These are phyloP conservation scores for Durio zibethinus DNA, from an alignment of 345 rosid genomes.

Conservation along the genomic window DNA sequence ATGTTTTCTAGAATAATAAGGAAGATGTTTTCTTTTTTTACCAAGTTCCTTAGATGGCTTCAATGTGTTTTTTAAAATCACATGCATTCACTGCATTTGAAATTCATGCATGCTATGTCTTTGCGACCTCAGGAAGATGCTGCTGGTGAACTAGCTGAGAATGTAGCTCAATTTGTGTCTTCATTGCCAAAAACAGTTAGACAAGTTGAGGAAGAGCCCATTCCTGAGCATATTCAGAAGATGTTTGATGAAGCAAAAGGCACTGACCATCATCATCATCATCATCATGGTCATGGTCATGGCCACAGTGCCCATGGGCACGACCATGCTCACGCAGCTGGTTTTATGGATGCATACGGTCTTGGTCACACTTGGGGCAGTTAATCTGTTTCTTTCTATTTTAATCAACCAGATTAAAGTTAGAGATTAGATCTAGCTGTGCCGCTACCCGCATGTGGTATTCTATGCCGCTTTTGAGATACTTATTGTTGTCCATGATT, in stretches of 20 bases:
- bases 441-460: background rate
- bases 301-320: constrained; percentile 22
- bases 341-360: constrained; percentile 42
- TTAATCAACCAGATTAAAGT: background rate
- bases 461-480: background rate
- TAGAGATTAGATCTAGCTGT: background rate
- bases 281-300: constrained; percentile 34
- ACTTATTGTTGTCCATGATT: background rate
- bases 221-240: constrained; percentile 38
- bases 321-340: constrained; percentile 20
- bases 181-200: constrained; percentile 56
- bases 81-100: background rate
- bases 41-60: background rate
- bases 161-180: constrained; percentile 50
- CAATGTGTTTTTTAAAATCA: background rate
- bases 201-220: constrained; percentile 48
- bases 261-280: constrained; percentile 35
- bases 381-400: constrained; percentile 22
- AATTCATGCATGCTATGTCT: background rate
- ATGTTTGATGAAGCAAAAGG: constrained; percentile 53
- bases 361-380: constrained; percentile 53
- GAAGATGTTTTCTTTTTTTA: background rate
- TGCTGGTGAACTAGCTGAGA: constrained; percentile 59
- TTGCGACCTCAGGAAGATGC: constrained; percentile 50
- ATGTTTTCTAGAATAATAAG: background rate